Conservation (phyloP, 352 stramenopile species). For the Globisporangium carolinianum region DNA sequence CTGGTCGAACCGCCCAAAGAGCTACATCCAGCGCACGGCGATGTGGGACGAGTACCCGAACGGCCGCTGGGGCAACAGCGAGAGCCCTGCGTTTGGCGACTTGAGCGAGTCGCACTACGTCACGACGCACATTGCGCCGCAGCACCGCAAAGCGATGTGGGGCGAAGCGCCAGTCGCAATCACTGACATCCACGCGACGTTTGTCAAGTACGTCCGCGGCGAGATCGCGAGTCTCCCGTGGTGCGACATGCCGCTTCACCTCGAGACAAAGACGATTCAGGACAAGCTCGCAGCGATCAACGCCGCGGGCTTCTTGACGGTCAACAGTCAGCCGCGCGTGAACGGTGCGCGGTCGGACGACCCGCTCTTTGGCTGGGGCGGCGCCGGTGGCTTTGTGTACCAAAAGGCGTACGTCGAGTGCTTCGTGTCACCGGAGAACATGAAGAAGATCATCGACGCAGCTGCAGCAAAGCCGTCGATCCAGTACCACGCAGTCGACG, state of each 20-base stretch:
- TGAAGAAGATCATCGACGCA: constrained; percentile 88
- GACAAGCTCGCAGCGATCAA: constrained; percentile 74
- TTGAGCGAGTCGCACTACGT: constrained; percentile 96
- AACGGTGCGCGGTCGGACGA: constrained; percentile 92
- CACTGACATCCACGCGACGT: constrained; percentile 94
- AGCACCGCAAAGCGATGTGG: constrained; percentile 91
- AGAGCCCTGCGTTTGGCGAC: constrained; percentile 94
- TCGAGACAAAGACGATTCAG: constrained; percentile 90
- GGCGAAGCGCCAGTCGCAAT: constrained; percentile 83
- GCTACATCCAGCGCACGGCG: constrained; percentile 96
- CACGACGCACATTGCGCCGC: constrained; percentile 45
- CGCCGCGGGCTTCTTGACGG: constrained; percentile 90
- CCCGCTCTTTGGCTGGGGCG: constrained; percentile 95
- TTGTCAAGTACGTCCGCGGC: constrained; percentile 94
- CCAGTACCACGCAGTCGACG: constrained; percentile 90
- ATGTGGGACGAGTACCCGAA: constrained; percentile 98
- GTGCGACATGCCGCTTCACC: constrained; percentile 94
- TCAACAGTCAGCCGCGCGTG: constrained; percentile 92
- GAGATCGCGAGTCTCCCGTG: constrained; percentile 95
- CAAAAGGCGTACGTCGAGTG: constrained; percentile 99
- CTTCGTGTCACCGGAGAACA: constrained; percentile 93
- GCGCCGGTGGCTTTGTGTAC: constrained; percentile 93
- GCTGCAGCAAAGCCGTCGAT: constrained; percentile 75
- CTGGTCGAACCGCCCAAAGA: constrained; percentile 97
- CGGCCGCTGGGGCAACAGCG: constrained; percentile 93